phyloP scores from a whole-genome alignment of 192 early-diverging fungal species.

The Rhizophagus clarus region DNA sequence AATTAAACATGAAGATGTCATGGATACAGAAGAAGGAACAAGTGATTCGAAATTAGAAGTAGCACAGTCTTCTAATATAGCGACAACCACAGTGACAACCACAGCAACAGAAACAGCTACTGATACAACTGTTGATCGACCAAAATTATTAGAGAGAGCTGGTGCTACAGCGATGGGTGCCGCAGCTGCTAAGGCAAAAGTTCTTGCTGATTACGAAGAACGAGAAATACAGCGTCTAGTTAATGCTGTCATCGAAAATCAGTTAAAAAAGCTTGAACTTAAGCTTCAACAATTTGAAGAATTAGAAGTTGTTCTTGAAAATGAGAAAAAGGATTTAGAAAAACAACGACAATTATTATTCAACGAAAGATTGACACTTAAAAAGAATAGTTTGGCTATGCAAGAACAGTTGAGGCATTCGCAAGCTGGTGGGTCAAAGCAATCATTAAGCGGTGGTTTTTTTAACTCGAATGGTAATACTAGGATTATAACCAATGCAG shows the following conservation, averaged over 20 bases:
- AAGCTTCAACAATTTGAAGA: constrained; percentile 96
- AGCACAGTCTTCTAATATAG: constrained; percentile 7
- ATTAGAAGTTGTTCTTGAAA: constrained; percentile 83
- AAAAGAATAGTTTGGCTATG: constrained; percentile 50
- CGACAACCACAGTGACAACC: too few relatives aligned
- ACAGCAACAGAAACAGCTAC: too few relatives aligned
- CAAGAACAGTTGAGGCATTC: constrained; percentile 35
- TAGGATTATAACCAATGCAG: neutral
- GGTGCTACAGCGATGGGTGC: constrained; percentile 88
- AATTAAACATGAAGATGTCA: constrained; percentile 34
- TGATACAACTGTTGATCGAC: constrained; percentile 38
- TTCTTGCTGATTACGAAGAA: constrained; percentile 82
- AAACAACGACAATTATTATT: constrained; percentile 63
- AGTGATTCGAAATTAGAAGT: constrained; percentile 1
- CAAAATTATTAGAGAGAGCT: constrained; percentile 68
- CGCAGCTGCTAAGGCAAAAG: constrained; percentile 88
- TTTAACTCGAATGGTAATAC: neutral
- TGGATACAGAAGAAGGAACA: constrained; percentile 40
- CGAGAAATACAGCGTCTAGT: constrained; percentile 83
- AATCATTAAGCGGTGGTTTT: constrained; percentile 10
- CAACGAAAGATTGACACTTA: constrained; percentile 60
- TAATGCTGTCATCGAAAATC: constrained; percentile 79
- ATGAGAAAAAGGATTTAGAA: constrained; percentile 83
- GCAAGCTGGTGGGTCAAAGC: constrained; percentile 8
- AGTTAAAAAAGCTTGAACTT: constrained; percentile 86